phyloP scores from a whole-genome alignment of 2,329 filamentous ascomycete species.

The Cercospora sp. region DNA sequence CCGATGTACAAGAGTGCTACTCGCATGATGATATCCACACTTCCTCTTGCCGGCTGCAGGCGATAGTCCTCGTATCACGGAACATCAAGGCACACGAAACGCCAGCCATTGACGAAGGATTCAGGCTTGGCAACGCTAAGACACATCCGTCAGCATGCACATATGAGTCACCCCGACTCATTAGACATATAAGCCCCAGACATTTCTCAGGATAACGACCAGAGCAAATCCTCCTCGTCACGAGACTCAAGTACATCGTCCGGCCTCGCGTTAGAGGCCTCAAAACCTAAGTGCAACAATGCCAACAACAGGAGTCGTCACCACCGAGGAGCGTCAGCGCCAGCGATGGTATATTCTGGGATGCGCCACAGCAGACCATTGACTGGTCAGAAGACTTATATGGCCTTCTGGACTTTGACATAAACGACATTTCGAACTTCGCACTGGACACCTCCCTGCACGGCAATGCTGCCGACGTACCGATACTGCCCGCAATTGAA shows the following conservation, averaged over 20 bases:
- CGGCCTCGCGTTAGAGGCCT: conserved; percentile 21
- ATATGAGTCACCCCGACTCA: not conserved
- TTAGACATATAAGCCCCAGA: not conserved
- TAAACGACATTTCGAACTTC: conserved; percentile 3
- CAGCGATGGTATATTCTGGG: conserved; percentile 1
- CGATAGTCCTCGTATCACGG: not conserved
- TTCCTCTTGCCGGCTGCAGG: not conserved
- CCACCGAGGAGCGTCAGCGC: not conserved
- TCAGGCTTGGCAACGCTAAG: not conserved
- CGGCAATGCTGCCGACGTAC: not conserved
- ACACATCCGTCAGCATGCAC: not conserved
- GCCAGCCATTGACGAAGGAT: not conserved
- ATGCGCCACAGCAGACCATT: conserved; percentile 3
- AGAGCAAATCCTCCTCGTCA: not conserved
- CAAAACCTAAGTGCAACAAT: conserved; percentile 18
- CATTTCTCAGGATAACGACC: not conserved
- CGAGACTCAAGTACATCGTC: not conserved
- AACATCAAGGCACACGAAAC: not conserved
- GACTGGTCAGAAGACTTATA: conserved; percentile 12
- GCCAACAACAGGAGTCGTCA: conserved; percentile 8
- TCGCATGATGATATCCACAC: not conserved
- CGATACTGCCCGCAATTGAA: not conserved
- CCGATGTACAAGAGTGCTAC: not conserved
- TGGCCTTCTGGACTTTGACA: conserved; percentile 17
- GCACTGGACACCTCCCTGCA: conserved; percentile 12